Conservation (phyloP, 306 rosid genomes). For the Herpetospermum pedunculosum region DNA sequence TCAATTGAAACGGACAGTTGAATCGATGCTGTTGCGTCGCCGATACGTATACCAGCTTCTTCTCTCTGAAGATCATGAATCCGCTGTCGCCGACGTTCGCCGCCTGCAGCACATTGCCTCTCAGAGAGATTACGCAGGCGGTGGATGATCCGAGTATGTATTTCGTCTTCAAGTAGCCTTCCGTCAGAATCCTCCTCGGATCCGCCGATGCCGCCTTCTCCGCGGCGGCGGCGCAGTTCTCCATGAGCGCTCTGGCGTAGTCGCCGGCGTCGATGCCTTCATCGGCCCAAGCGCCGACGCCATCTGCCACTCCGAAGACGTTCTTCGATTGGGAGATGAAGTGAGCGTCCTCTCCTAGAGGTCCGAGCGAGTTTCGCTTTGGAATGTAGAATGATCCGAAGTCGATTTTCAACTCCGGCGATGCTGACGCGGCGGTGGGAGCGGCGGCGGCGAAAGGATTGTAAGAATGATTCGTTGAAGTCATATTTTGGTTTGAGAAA, state of each 20-base stretch:
- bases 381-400: background rate
- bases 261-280: slow-evolving; percentile 2
- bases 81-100: slow-evolving; percentile 17
- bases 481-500: no score
- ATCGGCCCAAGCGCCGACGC: background rate
- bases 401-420: background rate
- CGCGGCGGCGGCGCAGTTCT: background rate
- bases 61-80: slow-evolving; percentile 16
- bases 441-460: background rate
- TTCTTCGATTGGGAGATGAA: background rate
- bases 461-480: background rate
- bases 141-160: slow-evolving; percentile 13
- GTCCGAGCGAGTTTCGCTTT: background rate
- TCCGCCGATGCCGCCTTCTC: background rate
- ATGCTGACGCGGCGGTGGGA: background rate
- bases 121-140: slow-evolving; percentile 11
- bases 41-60: background rate
- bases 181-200: background rate
- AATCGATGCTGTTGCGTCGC: background rate
- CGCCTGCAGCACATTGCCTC: background rate
- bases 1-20: background rate
- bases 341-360: background rate
- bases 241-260: background rate
- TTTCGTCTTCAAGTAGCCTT: background rate
- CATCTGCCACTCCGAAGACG: background rate